Base-by-base conservation (phyloP, 257 asterid genomes). In the Handroanthus guayacan region DNA sequence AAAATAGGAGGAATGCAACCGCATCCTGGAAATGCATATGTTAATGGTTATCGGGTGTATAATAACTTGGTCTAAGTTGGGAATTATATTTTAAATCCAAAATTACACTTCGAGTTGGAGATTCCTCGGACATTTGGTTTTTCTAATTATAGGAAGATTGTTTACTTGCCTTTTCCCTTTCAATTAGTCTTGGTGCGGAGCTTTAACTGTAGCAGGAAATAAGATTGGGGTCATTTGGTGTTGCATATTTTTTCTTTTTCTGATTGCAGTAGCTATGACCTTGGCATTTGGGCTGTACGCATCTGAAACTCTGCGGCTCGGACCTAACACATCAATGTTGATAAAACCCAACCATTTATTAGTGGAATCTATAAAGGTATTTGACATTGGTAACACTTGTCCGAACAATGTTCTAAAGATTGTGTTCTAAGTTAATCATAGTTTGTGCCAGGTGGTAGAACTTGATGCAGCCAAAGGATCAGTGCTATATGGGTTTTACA, bases 271-370 rank as follows among this genome's bases (percentile, higher is more conserved):
- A 11, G 85, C 86, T 44, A 64, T 88, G 87, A 76, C 89, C 71
- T 74, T 90, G 91, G 84, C 90, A 13, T 75, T 86, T 74, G 97
- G 93, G 69, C 72, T 92, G 74, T 89, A 90, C 69, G 95, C 92
- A 58, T 65, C 98, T 11, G 86, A 85, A 69, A 82, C 69, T 50
- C n/a, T 89, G 77, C 78, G 77, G 78, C 91, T 94, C 62, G 94
- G 97, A 78, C 97, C 98, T 47, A 82, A 89, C 84, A 62, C 97
- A 13, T 94, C 97, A 10, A 77, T 92, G 63, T 70, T 94, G 87
- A 82, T 94, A 54, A 88, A 86, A 34, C 93, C 93, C 38, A 90
- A 74, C 83, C 81, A 86, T 65, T 82, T 84, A 10, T 82, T 94
- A 31, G 97, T 94, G 78, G 85, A 87, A 60, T 82, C 86, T 67